Evolutionary conservation across 495 filamentous ascomycete genomes (phyloP), one percentile per base, ranked within the genome.

Genomic region (Penicillium waksmanii): DNA sequence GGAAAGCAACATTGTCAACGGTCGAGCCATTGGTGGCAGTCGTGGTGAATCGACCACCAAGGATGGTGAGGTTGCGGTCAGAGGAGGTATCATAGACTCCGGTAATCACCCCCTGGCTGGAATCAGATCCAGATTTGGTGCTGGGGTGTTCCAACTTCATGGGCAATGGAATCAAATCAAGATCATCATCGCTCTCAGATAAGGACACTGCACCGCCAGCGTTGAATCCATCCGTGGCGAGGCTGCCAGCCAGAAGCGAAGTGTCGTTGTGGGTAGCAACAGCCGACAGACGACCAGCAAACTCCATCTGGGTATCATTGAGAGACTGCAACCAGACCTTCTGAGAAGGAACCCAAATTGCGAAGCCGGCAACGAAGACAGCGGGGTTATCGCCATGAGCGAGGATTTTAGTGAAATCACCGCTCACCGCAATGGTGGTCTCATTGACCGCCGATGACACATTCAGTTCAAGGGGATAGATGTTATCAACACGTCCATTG

Each of bases 271-370:
- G 73, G 40, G 86, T 77, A 34, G 88, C 80, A 27, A 83, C 82
- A 11, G 91, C 82, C 3, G 86, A 88, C 36, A 99, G 78, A 42
- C 87, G 69, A 17, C 95, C 95, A 55, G 78, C 73, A 61, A 95
- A 83, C 15, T 82, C 75, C 57, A 89, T 83, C 49, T 85, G 79
- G n/a, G 82, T 74, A 42, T 85, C 70, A 47, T 91, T 76, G 42
- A 98, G 76, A 62, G 92, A 94, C 71, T 91, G 85, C 21, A 98
- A 76, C 95, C 95, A 99, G 67, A 96, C 92, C 42, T 85, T 83
- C 50, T 81, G 82, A 5, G 93, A 95, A 19, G 92, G 92, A n/a
- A 98, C 89, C 95, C 95, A 99, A 23, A 97, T 78, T 31, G 90
- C 95, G 67, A 98, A 93, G 1, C 93, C 91, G 50, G 82, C 68